phyloP scores from a whole-genome alignment of 148 eudicot genomes.

The Rhododendron ferrugineum region DNA sequence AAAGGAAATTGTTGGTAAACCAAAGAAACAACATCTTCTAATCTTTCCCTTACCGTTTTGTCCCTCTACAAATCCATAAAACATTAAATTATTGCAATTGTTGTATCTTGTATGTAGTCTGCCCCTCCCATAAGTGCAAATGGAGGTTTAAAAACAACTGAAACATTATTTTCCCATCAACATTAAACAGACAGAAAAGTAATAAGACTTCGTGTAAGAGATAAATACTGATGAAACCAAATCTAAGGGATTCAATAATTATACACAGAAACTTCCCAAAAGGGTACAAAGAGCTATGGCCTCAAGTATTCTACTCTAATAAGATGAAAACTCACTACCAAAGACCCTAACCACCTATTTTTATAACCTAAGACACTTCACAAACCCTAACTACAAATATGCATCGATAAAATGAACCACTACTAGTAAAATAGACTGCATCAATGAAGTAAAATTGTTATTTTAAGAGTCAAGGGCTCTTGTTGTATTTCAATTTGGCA shows the following conservation, averaged over 20 bases:
- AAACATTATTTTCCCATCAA: background rate
- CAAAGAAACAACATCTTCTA: background rate
- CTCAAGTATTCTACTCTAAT: background rate
- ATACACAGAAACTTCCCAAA: background rate
- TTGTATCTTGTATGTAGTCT: background rate
- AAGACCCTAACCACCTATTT: background rate
- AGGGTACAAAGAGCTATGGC: background rate
- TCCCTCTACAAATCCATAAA: background rate
- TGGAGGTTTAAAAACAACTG: background rate
- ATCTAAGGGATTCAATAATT: background rate
- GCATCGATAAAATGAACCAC: background rate
- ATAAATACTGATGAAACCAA: background rate
- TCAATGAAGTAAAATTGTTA: background rate
- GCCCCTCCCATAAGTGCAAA: background rate
- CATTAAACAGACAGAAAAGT: background rate
- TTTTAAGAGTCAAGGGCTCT: background rate
- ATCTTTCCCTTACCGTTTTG: background rate
- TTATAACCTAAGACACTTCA: background rate
- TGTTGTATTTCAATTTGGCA: too few relatives aligned
- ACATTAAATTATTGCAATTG: background rate
- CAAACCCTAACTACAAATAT: background rate
- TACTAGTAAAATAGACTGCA: background rate
- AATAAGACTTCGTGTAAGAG: background rate
- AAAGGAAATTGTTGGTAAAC: background rate
- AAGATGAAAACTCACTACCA: background rate